Evolutionary conservation across 495 filamentous ascomycete genomes (phyloP), one percentile per base, ranked within the genome.

Genomic region (Lophiotrema nucula): DNA sequence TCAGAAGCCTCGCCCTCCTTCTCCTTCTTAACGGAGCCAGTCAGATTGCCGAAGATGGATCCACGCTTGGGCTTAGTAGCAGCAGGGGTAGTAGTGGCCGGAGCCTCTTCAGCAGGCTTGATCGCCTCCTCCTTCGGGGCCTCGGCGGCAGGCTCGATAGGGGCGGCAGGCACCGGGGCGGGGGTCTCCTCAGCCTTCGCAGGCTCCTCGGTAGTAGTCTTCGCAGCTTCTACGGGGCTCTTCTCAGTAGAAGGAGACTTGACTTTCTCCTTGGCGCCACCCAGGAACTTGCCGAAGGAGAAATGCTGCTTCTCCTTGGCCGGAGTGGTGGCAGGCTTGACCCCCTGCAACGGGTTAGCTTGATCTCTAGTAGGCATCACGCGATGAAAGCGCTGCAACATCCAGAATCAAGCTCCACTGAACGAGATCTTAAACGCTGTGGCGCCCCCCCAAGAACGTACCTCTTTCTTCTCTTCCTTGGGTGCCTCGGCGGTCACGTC

Each of bases 1-100:
- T n/a, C n/a, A n/a, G n/a, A n/a, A n/a, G n/a, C n/a, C 48, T 63
- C 54, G 27, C 53, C 58, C 15, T 60, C 47, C 51, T 64, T 59
- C 47, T 53, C 60, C 60, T 66, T 66, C 62, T 66, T 66, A 45
- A 50, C 67, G 33, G 65, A 64, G 45, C 67, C 64, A 72, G 52
- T n/a, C n/a, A n/a, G n/a, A n/a, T n/a, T n/a, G 35, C 64, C 60
- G 41, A 78, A 72, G 60, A 78, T 70, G 58, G 70, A 76, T 1
- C 72, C 66, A 51, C 76, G 72, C 68, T 72, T 73, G 22, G 71
- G 66, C 49, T 68, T 67, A 28, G 66, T 53, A 24, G 70, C 54
- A 15, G 56, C 57, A 15, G 56, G 47, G 19, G 61, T 58, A 21
- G 56, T 18, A 28, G 57, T 25, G 8, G 51, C 24, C n/a, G 56